phyloP scores from a whole-genome alignment of 1,284 basidiomycete species.

The Meripilus lineatus region DNA sequence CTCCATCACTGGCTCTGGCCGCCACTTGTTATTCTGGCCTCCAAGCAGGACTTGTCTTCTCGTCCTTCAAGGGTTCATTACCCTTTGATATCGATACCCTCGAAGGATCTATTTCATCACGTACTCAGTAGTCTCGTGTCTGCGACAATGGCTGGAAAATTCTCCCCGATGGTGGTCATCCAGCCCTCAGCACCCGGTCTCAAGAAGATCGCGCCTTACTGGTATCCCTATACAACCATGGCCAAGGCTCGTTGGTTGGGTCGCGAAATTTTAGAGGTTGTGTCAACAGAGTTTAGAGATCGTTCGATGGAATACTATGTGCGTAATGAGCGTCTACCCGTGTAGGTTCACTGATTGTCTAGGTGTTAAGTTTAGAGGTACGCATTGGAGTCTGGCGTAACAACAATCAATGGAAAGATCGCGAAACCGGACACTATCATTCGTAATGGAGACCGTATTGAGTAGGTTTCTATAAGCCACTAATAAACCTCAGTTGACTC shows the following conservation, averaged over 20 bases:
- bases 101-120: not conserved
- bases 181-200: constrained; percentile 37
- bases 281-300: constrained; percentile 88
- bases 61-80: no score
- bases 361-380: constrained; percentile 56
- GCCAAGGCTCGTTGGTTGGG: constrained; percentile 90
- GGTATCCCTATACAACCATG: constrained; percentile 86
- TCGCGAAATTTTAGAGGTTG: constrained; percentile 79
- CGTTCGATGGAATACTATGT: constrained; percentile 92
- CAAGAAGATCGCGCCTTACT: constrained; percentile 72
- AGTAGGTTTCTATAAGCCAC: constrained; percentile 45
- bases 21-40: no score
- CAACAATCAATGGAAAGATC: constrained; percentile 85
- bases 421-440: constrained; percentile 81
- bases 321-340: constrained; percentile 28
- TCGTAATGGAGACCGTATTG: constrained; percentile 85
- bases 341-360: not conserved
- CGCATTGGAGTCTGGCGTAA: constrained; percentile 91
- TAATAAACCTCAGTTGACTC: not conserved
- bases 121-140: not conserved
- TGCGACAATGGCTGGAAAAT: not conserved
- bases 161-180: not conserved
- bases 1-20: no score
- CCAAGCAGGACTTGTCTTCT: no score
- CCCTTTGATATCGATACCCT: not conserved